A percentile compares a stretch with the other conserved stretches of the same genome.
These are phyloP conservation scores for Apiospora phragmitis DNA, from an alignment of 2,329 filamentous ascomycete genomes.

Conservation along the genomic window DNA sequence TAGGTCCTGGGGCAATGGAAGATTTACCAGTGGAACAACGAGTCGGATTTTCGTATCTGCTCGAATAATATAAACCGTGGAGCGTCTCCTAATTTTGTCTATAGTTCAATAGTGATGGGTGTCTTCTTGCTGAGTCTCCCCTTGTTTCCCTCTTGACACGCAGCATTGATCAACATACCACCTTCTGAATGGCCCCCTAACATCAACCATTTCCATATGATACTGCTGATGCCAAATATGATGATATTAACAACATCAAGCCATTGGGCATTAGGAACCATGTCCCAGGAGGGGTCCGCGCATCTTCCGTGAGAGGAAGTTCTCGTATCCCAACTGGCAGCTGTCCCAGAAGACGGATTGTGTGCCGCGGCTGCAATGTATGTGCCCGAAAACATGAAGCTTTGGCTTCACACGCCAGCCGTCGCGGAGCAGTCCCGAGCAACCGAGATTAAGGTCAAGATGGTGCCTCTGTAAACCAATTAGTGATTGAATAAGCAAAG, in stretches of 20 bases:
- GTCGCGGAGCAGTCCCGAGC: conserved; percentile 69
- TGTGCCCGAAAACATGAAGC: conserved; percentile 83
- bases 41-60: background rate
- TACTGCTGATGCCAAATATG: conserved; percentile 44
- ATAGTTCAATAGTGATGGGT: conserved; percentile 26
- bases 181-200: conserved; percentile 51
- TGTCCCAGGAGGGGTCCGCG: conserved; percentile 46
- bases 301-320: conserved; percentile 49
- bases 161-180: conserved; percentile 57
- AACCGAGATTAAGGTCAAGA: conserved; percentile 69
- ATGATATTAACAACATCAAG: conserved; percentile 45
- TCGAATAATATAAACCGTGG: background rate
- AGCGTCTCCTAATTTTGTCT: background rate
- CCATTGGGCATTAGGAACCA: conserved; percentile 49
- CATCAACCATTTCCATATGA: conserved; percentile 60
- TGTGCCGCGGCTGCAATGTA: conserved; percentile 73
- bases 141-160: conserved; percentile 55
- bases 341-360: conserved; percentile 75
- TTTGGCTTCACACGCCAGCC: conserved; percentile 72
- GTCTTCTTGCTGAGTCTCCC: conserved; percentile 45
- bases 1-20: background rate
- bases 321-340: conserved; percentile 70
- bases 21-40: background rate
- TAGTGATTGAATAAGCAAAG: background rate
- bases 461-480: conserved; percentile 57